Evolutionary conservation across 2,329 filamentous ascomycete species (phyloP).

Genomic region (Endothia cerciana): DNA sequence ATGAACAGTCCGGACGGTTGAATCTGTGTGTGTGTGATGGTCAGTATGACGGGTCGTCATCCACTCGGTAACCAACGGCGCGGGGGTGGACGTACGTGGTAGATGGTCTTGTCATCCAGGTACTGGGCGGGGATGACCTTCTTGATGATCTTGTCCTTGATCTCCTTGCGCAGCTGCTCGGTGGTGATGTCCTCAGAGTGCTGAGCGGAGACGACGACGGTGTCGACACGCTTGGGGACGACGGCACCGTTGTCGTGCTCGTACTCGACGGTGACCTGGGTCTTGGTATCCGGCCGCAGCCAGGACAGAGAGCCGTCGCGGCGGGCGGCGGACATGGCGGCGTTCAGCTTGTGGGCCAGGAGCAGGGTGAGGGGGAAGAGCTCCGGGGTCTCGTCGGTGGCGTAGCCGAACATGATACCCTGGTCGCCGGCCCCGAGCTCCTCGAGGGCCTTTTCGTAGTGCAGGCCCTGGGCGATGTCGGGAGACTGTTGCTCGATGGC

Average conservation of each 20-base stretch:
- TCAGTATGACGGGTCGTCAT: neutral
- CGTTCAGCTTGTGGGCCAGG: constrained; percentile 96
- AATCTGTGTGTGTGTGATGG: constrained; percentile 53
- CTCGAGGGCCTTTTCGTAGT: constrained; percentile 97
- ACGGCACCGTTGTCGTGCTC: constrained; percentile 94
- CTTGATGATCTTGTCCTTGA: constrained; percentile 93
- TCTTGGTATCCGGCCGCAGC: constrained; percentile 99
- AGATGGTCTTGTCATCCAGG: constrained; percentile 90
- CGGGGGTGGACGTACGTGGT: constrained; percentile 73
- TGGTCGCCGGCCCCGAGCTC: constrained; percentile 98
- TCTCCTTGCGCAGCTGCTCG: constrained; percentile 86
- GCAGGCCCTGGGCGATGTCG: constrained; percentile 98
- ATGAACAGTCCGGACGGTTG: constrained; percentile 99
- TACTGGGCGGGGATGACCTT: constrained; percentile 90
- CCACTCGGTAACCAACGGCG: too few species aligned
- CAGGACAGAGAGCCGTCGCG: constrained; percentile 86
- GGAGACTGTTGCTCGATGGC: constrained; percentile 99
- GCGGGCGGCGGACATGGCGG: constrained; percentile 88
- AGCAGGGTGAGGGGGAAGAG: constrained; percentile 92
- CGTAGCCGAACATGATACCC: constrained; percentile 99
- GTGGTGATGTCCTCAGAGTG: constrained; percentile 86
- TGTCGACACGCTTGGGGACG: constrained; percentile 89
- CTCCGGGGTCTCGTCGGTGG: constrained; percentile 98
- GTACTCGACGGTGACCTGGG: constrained; percentile 98
- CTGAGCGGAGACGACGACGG: constrained; percentile 94